Percentiles rank a stretch among this genome's conserved stretches.
Evolutionary conservation across 1,284 basidiomycete species (phyloP).

Genomic region (Exsudoporus floridanus): DNA sequence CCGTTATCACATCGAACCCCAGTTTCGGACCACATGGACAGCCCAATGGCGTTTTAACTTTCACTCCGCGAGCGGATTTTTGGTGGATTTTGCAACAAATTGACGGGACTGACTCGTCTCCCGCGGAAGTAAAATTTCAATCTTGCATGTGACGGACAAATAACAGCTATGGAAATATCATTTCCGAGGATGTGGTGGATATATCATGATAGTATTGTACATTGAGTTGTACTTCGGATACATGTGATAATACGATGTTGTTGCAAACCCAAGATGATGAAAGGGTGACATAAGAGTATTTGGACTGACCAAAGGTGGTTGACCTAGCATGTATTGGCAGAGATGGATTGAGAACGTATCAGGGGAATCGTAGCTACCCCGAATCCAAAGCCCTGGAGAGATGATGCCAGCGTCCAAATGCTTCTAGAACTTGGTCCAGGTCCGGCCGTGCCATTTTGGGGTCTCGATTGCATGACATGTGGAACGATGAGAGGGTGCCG

Average conservation of each 20-base stretch:
- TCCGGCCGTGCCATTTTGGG: conserved; percentile 3
- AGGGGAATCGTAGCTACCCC: neutral
- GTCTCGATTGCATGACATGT: neutral
- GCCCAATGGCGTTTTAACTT: conserved; percentile 5
- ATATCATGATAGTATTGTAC: neutral
- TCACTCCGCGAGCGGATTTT: conserved; percentile 12
- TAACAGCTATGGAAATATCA: neutral
- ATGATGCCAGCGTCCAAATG: neutral
- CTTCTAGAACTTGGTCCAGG: conserved; percentile 1
- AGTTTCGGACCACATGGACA: conserved; percentile 4
- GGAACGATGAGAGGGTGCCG: conserved; percentile 1
- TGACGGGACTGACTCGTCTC: conserved; percentile 3
- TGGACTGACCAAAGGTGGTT: neutral
- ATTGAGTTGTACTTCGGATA: neutral
- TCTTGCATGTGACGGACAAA: conserved; percentile 1
- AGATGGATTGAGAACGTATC: neutral
- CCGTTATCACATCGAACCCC: conserved; percentile 11
- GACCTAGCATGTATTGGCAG: neutral
- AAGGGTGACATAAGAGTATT: neutral
- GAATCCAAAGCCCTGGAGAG: neutral
- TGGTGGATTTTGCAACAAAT: conserved; percentile 8
- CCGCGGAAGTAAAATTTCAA: conserved; percentile 8
- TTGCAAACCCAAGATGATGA: neutral
- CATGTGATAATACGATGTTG: neutral
- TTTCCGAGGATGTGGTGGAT: conserved; percentile 16